Evolutionary conservation across 2,329 filamentous ascomycete species (phyloP).

Genomic region (Ascomycota sp.): DNA sequence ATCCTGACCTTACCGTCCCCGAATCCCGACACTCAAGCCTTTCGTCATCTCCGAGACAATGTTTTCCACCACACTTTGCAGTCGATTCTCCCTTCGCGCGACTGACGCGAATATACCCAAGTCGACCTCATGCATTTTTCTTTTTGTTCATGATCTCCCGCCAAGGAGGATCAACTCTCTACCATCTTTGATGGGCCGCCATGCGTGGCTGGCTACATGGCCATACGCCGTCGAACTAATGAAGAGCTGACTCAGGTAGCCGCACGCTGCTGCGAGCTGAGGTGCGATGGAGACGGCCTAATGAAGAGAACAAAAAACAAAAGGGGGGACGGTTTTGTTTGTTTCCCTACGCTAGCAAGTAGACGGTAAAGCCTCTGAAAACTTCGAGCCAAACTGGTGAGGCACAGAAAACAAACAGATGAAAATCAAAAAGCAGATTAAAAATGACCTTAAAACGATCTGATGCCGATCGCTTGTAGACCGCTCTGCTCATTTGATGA

Average conservation of each 20-base stretch:
- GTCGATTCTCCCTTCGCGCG: slow-evolving; percentile 1
- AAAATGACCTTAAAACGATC: neutral
- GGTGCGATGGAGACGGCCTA: slow-evolving; percentile 2
- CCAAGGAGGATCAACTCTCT: slow-evolving; percentile 2
- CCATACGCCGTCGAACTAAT: slow-evolving; percentile 4
- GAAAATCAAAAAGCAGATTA: neutral
- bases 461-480: too few species aligned
- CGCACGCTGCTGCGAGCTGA: slow-evolving; percentile 1
- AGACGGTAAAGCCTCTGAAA: neutral
- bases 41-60: too few species aligned
- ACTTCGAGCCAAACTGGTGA: too few species aligned
- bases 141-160: slow-evolving; percentile 5
- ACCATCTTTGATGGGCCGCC: slow-evolving; percentile 4
- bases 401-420: neutral
- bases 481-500: too few species aligned
- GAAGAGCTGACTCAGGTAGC: slow-evolving; percentile 4
- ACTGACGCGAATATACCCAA: slow-evolving; percentile 6
- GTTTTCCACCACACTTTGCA: neutral
- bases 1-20: too few species aligned
- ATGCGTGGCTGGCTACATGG: slow-evolving; percentile 1
- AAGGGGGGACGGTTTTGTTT: neutral
- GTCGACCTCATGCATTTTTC: slow-evolving; percentile 6
- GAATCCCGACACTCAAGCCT: too few species aligned
- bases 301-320: neutral
- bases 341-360: slow-evolving; percentile 1